A percentile compares a stretch with the other conserved stretches of the same genome.
phyloP scores from a whole-genome alignment of 345 rosid species.

The Boechera retrofracta region DNA sequence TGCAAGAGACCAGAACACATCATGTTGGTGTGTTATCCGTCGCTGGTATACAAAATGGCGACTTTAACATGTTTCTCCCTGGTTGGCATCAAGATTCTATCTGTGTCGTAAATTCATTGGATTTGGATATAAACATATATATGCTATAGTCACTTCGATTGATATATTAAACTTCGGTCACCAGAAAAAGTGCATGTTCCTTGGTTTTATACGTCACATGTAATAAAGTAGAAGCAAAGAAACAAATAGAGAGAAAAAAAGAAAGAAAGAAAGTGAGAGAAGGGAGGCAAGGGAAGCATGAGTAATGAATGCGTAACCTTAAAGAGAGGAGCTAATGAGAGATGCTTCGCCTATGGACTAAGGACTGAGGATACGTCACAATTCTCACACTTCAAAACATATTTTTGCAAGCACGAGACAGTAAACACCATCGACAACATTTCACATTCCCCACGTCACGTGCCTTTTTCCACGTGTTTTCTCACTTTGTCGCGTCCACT shows the following conservation, averaged over 20 bases:
- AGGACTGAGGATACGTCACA: slow-evolving; percentile 42
- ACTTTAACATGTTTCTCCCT: background rate
- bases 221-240: slow-evolving; percentile 25
- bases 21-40: background rate
- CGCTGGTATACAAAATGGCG: background rate
- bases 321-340: slow-evolving; percentile 47
- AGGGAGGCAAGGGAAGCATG: slow-evolving; percentile 29
- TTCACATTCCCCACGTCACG: slow-evolving; percentile 45
- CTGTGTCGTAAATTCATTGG: background rate
- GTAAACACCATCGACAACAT: slow-evolving; percentile 34
- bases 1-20: background rate
- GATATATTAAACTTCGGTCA: background rate
- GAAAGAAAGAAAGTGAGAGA: background rate
- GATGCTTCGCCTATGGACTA: slow-evolving; percentile 42
- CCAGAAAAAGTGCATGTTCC: slow-evolving; percentile 19
- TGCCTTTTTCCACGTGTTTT: slow-evolving; percentile 51
- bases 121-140: background rate
- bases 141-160: background rate
- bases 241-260: background rate
- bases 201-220: slow-evolving; percentile 18
- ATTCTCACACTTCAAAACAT: slow-evolving; percentile 36
- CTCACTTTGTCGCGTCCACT: slow-evolving; percentile 36
- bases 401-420: slow-evolving; percentile 42
- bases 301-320: slow-evolving; percentile 46
- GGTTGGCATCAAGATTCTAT: background rate